Percentiles rank a stretch among this genome's conserved stretches.
phyloP scores from a whole-genome alignment of 257 asterid genomes.

The Fraxinus quadrangulata region DNA sequence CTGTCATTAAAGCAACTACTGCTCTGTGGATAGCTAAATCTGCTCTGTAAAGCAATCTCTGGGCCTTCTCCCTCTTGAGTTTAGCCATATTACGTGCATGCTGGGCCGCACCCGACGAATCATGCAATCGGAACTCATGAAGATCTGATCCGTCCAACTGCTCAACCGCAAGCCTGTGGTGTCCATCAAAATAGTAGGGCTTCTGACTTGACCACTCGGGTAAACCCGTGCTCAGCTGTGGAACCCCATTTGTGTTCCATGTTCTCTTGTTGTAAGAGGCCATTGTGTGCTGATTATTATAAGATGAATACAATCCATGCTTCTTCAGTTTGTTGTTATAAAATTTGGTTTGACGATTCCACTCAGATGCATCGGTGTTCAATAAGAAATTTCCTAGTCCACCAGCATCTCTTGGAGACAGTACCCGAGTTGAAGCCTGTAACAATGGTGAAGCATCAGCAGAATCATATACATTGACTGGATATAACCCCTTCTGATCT shows the following conservation, averaged over 20 bases:
- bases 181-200: constrained; percentile 37
- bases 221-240: constrained; percentile 52
- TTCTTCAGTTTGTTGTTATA: constrained; percentile 60
- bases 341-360: constrained; percentile 53
- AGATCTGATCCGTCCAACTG: constrained; percentile 50
- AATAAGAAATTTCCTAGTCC: constrained; percentile 45
- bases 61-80: constrained; percentile 83
- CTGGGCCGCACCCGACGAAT: constrained; percentile 66
- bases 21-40: constrained; percentile 87
- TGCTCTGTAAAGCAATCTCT: constrained; percentile 62
- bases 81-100: constrained; percentile 66
- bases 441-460: constrained; percentile 69
- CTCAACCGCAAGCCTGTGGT: constrained; percentile 39
- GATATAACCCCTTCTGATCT: constrained; percentile 51
- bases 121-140: constrained; percentile 67
- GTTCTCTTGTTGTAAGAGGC: constrained; percentile 46
- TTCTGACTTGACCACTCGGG: constrained; percentile 57
- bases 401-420: constrained; percentile 61
- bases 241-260: constrained; percentile 55
- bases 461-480: constrained; percentile 44
- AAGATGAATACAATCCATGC: constrained; percentile 48
- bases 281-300: constrained; percentile 37
- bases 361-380: constrained; percentile 55
- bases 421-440: constrained; percentile 50
- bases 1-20: constrained; percentile 68